A percentile compares a stretch with the other conserved stretches of the same genome.
These are phyloP conservation scores for Kwoniella sp. DNA, from an alignment of 768 basidiomycete genomes.

Conservation along the genomic window DNA sequence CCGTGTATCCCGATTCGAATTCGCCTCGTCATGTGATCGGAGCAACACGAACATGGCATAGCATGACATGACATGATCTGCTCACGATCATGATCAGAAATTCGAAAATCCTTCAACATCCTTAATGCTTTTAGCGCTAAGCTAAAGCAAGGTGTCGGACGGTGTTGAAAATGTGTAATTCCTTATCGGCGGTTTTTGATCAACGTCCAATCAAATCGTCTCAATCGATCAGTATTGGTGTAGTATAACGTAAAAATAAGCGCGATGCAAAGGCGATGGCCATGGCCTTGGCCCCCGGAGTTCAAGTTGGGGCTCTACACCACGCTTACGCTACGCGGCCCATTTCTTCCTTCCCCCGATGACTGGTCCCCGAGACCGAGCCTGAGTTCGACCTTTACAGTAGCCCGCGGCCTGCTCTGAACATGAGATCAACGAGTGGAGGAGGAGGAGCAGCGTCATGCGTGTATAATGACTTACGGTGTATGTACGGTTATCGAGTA, in stretches of 20 bases:
- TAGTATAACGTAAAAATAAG: background rate
- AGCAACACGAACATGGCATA: background rate
- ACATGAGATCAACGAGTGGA: background rate
- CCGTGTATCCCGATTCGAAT: no score
- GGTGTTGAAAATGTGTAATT: conserved; percentile 1
- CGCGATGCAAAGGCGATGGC: no score
- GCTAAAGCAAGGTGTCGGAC: no score
- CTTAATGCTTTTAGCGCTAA: no score
- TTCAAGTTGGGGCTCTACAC: no score
- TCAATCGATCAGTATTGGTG: background rate
- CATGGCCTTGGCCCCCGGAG: background rate
- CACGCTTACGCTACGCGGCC: no score
- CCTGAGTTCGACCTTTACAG: no score
- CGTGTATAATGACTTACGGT: background rate
- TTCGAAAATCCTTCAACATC: background rate
- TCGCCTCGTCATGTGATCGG: conserved; percentile 1
- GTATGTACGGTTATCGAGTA: background rate
- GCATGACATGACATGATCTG: background rate
- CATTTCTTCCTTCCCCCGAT: background rate
- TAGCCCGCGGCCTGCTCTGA: no score
- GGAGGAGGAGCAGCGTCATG: background rate
- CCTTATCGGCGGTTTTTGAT: background rate
- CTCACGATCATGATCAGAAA: background rate
- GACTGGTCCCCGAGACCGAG: background rate
- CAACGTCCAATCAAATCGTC: background rate